Evolutionary conservation across 2,329 filamentous ascomycete species (phyloP).

Genomic region (Chrysosporium queenslandicum): DNA sequence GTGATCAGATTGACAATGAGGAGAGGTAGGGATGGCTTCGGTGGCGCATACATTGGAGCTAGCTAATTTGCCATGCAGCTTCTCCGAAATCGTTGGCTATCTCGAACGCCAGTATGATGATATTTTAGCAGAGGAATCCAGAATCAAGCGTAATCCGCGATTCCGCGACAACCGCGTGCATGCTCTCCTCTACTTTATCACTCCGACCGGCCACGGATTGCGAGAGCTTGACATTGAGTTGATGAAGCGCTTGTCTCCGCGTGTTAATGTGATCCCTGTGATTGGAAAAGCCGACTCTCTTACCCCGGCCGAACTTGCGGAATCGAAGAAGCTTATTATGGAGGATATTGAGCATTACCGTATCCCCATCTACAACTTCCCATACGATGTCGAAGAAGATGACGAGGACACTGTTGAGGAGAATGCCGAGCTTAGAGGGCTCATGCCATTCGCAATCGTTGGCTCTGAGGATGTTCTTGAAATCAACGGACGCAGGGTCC

Average conservation of each 20-base stretch:
- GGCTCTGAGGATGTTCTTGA: constrained; percentile 93
- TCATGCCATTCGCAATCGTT: constrained; percentile 99
- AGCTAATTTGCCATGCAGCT: constrained; percentile 45
- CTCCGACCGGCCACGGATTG: constrained; percentile 91
- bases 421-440: constrained; percentile 89
- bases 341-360: constrained; percentile 99
- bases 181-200: constrained; percentile 98
- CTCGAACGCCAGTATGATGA: constrained; percentile 99
- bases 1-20: constrained; percentile 98
- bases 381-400: constrained; percentile 98
- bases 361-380: constrained; percentile 99
- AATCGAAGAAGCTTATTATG: constrained; percentile 99
- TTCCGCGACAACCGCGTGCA: constrained; percentile 99
- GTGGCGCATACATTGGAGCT: neutral
- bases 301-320: constrained; percentile 88
- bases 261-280: constrained; percentile 97
- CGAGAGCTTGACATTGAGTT: constrained; percentile 98
- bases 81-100: constrained; percentile 94
- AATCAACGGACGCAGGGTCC: constrained; percentile 82
- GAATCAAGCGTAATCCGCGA: constrained; percentile 99
- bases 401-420: constrained; percentile 99
- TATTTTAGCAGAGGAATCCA: constrained; percentile 96
- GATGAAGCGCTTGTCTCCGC: constrained; percentile 97
- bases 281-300: constrained; percentile 98
- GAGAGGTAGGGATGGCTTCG: constrained; percentile 59